These are phyloP conservation scores for Ceratobasidium sp. DNA, from an alignment of 1,284 basidiomycete genomes.

Conservation along the genomic window DNA sequence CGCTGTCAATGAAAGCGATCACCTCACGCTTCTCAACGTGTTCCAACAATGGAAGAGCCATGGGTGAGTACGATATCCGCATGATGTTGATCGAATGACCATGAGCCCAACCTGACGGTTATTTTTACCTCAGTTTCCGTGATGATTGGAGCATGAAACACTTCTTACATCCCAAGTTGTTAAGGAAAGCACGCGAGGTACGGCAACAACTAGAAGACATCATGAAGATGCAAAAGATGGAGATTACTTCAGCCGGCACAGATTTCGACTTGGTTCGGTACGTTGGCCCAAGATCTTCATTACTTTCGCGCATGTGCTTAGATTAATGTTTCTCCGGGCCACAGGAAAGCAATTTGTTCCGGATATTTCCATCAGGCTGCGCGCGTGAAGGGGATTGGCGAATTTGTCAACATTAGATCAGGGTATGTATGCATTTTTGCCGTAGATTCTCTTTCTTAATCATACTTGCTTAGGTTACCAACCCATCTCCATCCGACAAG, in stretches of 20 bases:
- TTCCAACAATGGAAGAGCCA: conserved; percentile 99
- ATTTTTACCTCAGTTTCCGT: conserved; percentile 69
- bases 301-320: background rate
- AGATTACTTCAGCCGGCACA: conserved; percentile 88
- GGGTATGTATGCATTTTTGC: conserved; percentile 63
- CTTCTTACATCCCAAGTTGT: conserved; percentile 95
- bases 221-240: conserved; percentile 98
- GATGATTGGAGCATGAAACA: conserved; percentile 96
- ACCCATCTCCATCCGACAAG: conserved; percentile 97
- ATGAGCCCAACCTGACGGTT: conserved; percentile 34
- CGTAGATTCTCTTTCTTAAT: background rate
- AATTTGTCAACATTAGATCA: conserved; percentile 97
- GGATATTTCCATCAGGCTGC: conserved; percentile 99
- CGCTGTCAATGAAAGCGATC: conserved; percentile 94
- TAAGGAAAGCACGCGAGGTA: conserved; percentile 97
- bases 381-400: conserved; percentile 97
- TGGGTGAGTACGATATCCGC: conserved; percentile 53
- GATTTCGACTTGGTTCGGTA: conserved; percentile 95
- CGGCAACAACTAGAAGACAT: conserved; percentile 97
- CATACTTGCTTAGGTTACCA: conserved; percentile 62
- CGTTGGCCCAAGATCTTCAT: conserved; percentile 49
- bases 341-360: conserved; percentile 95
- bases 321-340: conserved; percentile 6
- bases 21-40: conserved; percentile 96
- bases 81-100: background rate